These are phyloP conservation scores for Nymphaea thermarum DNA, from an alignment of 164 flowering plant species.

Conservation along the genomic window DNA sequence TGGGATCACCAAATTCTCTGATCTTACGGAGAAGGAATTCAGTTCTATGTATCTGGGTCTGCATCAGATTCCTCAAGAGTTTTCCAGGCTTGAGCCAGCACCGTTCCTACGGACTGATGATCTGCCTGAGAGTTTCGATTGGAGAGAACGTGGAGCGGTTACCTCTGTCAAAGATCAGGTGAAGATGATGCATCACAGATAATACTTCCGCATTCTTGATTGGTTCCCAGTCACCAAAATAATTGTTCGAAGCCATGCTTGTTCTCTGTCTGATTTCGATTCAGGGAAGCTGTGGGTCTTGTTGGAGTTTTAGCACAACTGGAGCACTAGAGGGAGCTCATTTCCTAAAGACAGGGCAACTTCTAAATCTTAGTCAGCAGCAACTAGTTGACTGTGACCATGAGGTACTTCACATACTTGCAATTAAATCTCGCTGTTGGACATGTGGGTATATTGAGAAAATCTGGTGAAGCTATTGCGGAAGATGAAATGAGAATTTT, in stretches of 20 bases:
- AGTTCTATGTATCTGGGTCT: constrained; percentile 47
- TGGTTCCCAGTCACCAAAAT: neutral
- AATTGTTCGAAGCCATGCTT: too few relatives aligned
- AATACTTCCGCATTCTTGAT: neutral
- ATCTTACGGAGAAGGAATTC: constrained; percentile 64
- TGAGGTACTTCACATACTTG: constrained; percentile 18
- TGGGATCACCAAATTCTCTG: constrained; percentile 77
- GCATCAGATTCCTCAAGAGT: constrained; percentile 7
- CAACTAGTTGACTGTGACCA: constrained; percentile 88
- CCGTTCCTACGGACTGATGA: constrained; percentile 21
- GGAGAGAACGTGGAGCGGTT: constrained; percentile 88
- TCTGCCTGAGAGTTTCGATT: constrained; percentile 70
- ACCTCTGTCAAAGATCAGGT: constrained; percentile 83
- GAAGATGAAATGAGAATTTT: too few relatives aligned
- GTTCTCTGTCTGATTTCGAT: neutral
- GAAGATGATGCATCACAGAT: neutral
- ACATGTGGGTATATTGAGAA: too few relatives aligned
- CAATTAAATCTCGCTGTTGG: too few relatives aligned
- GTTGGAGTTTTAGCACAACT: constrained; percentile 94
- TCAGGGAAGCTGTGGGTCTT: constrained; percentile 47
- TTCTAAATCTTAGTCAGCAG: constrained; percentile 71
- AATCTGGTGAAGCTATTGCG: too few relatives aligned
- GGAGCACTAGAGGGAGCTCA: constrained; percentile 80
- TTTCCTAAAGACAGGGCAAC: constrained; percentile 67
- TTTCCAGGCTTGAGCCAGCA: constrained; percentile 5